Evolutionary conservation across 2,329 filamentous ascomycete genomes (phyloP).

Genomic region (Alternaria sp.): DNA sequence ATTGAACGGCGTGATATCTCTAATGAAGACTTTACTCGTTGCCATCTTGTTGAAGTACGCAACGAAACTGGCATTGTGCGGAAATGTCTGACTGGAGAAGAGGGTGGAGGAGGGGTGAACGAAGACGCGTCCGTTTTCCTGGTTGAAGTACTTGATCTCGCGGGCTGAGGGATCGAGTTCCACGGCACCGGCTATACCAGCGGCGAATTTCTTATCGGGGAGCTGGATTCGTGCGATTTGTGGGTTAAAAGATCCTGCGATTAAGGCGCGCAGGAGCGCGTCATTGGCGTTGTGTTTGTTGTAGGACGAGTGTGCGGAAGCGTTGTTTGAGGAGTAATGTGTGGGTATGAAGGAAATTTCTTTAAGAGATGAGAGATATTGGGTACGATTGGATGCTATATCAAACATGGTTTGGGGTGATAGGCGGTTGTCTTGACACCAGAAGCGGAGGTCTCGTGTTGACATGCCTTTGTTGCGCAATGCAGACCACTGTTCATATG

Average conservation of each 20-base stretch:
- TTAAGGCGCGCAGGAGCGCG: conserved; percentile 58
- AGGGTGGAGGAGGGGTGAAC: conserved; percentile 89
- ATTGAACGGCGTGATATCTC: conserved; percentile 93
- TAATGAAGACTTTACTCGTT: conserved; percentile 89
- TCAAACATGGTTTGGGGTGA: conserved; percentile 84
- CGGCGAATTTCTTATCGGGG: conserved; percentile 93
- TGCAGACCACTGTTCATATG: conserved; percentile 83
- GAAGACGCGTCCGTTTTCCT: conserved; percentile 72
- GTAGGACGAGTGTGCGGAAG: conserved; percentile 44
- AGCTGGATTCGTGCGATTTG: conserved; percentile 93
- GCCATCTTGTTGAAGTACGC: conserved; percentile 92
- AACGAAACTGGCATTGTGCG: conserved; percentile 77
- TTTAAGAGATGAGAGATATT: conserved; percentile 84
- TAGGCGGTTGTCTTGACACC: conserved; percentile 87
- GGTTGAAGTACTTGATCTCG: conserved; percentile 88
- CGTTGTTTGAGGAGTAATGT: conserved; percentile 45
- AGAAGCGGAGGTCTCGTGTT: conserved; percentile 70
- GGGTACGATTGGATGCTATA: conserved; percentile 83
- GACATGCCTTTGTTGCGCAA: conserved; percentile 65
- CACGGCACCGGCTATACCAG: conserved; percentile 85
- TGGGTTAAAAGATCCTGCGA: conserved; percentile 67
- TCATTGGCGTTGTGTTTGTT: conserved; percentile 61
- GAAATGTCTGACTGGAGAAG: conserved; percentile 82
- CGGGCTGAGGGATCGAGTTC: conserved; percentile 91
- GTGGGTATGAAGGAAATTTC: conserved; percentile 80